phyloP scores from a whole-genome alignment of 805 yeast species.

The Kuraishia cidri region DNA sequence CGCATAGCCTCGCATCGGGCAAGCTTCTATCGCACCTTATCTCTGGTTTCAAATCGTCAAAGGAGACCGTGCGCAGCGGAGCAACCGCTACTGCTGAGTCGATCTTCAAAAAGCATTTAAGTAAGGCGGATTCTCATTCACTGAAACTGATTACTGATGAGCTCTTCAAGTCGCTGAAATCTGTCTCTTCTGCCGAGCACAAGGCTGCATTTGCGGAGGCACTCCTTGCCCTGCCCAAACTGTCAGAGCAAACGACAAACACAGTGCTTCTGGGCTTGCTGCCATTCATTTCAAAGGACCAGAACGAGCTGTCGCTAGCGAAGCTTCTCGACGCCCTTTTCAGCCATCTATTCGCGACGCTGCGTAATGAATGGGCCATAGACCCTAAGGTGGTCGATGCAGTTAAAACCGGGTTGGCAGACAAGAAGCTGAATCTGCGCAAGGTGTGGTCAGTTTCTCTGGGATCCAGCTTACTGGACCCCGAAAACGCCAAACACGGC shows the following conservation, averaged over 20 bases:
- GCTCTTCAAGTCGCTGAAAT: slow-evolving; percentile 45
- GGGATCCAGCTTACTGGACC: slow-evolving; percentile 21
- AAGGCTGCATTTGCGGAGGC: slow-evolving; percentile 43
- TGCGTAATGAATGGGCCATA: slow-evolving; percentile 12
- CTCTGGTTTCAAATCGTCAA: slow-evolving; percentile 59
- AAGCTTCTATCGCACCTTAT: slow-evolving; percentile 44
- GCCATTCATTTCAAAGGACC: slow-evolving; percentile 60
- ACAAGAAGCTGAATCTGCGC: slow-evolving; percentile 53
- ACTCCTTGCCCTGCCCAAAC: slow-evolving; percentile 23
- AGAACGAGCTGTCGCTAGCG: slow-evolving; percentile 56
- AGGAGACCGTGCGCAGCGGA: slow-evolving; percentile 49
- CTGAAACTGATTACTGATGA: slow-evolving; percentile 36
- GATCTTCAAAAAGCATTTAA: slow-evolving; percentile 12
- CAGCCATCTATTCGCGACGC: slow-evolving; percentile 26
- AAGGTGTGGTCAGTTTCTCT: slow-evolving; percentile 59
- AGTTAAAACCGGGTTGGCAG: slow-evolving; percentile 52
- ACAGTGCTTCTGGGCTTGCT: slow-evolving; percentile 33
- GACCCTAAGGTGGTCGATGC: slow-evolving; percentile 15
- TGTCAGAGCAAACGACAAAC: slow-evolving; percentile 17
- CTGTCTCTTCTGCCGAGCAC: slow-evolving; percentile 46
- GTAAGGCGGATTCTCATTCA: slow-evolving; percentile 14
- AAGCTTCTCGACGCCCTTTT: slow-evolving; percentile 41
- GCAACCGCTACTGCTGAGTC: slow-evolving; percentile 27
- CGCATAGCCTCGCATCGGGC: slow-evolving; percentile 23
- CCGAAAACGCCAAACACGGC: slow-evolving; percentile 4